Evolutionary conservation across 768 basidiomycete species (phyloP).

Genomic region (Kockovaella imperatae): DNA sequence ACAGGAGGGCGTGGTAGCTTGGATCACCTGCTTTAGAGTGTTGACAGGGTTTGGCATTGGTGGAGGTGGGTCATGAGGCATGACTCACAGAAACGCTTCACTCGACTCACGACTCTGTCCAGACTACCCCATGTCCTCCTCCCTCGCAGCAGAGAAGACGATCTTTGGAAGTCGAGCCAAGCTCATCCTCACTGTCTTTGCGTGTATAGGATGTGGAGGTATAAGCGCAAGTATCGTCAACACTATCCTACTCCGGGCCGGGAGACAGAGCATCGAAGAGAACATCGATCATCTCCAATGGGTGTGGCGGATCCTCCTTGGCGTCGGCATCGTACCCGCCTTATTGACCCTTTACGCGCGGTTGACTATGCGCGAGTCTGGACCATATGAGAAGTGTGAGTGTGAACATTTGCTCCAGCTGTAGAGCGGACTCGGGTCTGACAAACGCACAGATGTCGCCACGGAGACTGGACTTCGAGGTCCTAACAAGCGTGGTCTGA

Average conservation of each 20-base stretch:
- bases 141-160: slow-evolving; percentile 52
- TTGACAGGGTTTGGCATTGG: slow-evolving; percentile 67
- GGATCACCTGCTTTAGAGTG: slow-evolving; percentile 59
- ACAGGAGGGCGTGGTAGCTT: slow-evolving; percentile 48
- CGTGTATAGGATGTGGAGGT: slow-evolving; percentile 63
- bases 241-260: slow-evolving; percentile 59
- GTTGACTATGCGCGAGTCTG: slow-evolving; percentile 59
- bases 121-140: slow-evolving; percentile 45
- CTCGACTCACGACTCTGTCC: background rate
- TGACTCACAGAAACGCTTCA: slow-evolving; percentile 53
- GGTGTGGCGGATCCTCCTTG: slow-evolving; percentile 44
- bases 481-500: background rate
- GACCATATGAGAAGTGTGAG: background rate
- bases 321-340: slow-evolving; percentile 67
- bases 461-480: background rate
- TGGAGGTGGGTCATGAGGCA: slow-evolving; percentile 61
- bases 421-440: too few relatives aligned
- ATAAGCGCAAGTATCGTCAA: slow-evolving; percentile 58
- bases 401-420: background rate
- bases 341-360: slow-evolving; percentile 69
- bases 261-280: slow-evolving; percentile 46
- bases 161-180: slow-evolving; percentile 62
- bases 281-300: background rate
- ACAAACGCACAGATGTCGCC: background rate
- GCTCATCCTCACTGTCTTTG: slow-evolving; percentile 50